Percentiles rank a stretch among this genome's conserved stretches.
phyloP scores from a whole-genome alignment of 805 yeast species.

The Wickerhamomyces rabaulensis region DNA sequence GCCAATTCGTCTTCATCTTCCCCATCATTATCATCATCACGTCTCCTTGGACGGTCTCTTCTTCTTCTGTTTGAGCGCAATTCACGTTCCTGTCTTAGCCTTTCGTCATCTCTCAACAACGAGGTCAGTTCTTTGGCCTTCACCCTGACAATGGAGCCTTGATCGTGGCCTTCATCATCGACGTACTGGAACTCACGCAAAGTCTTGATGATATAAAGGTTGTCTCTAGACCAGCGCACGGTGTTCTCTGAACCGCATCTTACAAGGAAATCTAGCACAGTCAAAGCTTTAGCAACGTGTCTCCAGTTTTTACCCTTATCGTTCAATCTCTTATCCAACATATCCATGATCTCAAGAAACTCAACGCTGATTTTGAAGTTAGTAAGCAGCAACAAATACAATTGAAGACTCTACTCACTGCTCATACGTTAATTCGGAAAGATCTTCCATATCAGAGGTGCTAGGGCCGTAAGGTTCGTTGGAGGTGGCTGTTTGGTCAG shows the following conservation, averaged over 20 bases:
- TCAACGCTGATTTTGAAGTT: conserved; percentile 39
- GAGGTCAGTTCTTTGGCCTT: conserved; percentile 85
- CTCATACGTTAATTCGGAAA: conserved; percentile 69
- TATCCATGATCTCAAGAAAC: conserved; percentile 87
- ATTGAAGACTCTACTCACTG: conserved; percentile 20
- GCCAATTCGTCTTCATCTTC: conserved; percentile 70
- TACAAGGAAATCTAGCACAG: conserved; percentile 83
- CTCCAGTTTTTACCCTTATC: conserved; percentile 98
- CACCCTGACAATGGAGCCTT: conserved; percentile 82
- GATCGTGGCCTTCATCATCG: conserved; percentile 77
- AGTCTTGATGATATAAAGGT: conserved; percentile 82
- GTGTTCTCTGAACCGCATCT: conserved; percentile 84
- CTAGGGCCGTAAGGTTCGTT: conserved; percentile 86
- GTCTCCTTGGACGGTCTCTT: conserved; percentile 29
- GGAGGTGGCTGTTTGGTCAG: conserved; percentile 54
- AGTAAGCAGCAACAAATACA: background rate
- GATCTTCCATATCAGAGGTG: conserved; percentile 74
- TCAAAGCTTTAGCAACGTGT: conserved; percentile 87
- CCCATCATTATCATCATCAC: conserved; percentile 19
- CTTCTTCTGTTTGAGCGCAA: conserved; percentile 32
- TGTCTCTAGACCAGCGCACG: conserved; percentile 88
- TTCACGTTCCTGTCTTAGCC: conserved; percentile 66
- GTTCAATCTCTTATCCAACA: conserved; percentile 84
- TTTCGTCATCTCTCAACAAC: conserved; percentile 76
- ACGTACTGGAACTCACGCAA: conserved; percentile 81